Conservation (phyloP, 768 basidiomycete genomes). For the Polyporus arcularius region DNA sequence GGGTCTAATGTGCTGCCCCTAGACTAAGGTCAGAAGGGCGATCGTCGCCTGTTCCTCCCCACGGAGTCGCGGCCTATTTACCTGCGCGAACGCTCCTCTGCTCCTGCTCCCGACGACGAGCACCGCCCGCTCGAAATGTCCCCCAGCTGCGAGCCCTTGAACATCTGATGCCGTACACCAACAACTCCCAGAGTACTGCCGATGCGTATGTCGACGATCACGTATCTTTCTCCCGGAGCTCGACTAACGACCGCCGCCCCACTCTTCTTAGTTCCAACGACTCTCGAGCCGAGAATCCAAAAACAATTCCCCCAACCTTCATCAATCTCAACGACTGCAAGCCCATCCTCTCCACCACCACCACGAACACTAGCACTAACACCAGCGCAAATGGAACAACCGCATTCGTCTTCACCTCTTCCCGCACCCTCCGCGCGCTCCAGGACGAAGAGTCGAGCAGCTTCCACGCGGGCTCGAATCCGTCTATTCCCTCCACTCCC, state of each 20-base stretch:
- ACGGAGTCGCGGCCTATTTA: slow-evolving; percentile 10
- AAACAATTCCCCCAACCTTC: slow-evolving; percentile 25
- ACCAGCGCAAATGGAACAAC: slow-evolving; percentile 13
- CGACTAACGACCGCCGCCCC: not conserved
- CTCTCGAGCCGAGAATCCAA: slow-evolving; percentile 5
- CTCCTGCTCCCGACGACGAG: slow-evolving; percentile 4
- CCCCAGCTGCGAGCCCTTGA: not conserved
- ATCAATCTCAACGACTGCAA: slow-evolving; percentile 30
- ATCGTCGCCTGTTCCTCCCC: not conserved
- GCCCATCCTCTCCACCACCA: slow-evolving; percentile 21
- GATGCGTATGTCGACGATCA: not conserved
- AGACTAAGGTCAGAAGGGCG: slow-evolving; percentile 3
- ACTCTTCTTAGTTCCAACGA: not conserved
- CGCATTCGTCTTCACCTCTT: slow-evolving; percentile 34
- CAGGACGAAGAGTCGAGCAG: slow-evolving; percentile 11
- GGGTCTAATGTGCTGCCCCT: not conserved
- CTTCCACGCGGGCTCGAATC: not conserved
- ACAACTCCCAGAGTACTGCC: not conserved
- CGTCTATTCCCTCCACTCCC: slow-evolving; percentile 10
- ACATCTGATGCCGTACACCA: slow-evolving; percentile 6
- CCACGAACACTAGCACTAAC: slow-evolving; percentile 19
- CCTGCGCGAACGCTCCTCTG: not conserved
- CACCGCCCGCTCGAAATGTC: slow-evolving; percentile 11
- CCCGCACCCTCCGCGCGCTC: slow-evolving; percentile 26
- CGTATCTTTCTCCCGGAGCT: not conserved